Evolutionary conservation across 345 rosid genomes (phyloP), one percentile per base, ranked within the genome.

Genomic region (Durio zibethinus): DNA sequence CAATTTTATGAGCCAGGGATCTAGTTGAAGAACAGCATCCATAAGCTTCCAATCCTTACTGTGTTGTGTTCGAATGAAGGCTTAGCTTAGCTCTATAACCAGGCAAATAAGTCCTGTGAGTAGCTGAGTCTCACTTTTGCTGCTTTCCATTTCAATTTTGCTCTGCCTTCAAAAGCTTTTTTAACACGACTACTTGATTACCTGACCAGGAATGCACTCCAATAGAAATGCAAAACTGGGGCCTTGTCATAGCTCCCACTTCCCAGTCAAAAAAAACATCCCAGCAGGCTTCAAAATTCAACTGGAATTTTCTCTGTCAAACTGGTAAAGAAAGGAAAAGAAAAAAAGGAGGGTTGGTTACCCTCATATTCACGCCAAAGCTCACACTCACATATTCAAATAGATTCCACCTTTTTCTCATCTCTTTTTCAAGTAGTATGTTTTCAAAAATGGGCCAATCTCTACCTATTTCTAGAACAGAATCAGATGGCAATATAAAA

Each of bases 401-500:
- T 65, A 57, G 78, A 87, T 79, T 84, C 85, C 81, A 86, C 72
- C 81, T 33, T 15, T 38, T 68, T 27, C 27, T 43, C 10, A 2
- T 54, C 35, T 48, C 11, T 76, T 29, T 33, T 2, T 43, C 56
- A 35, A 50, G 18, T 18, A 16, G 54, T n/a, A n/a, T 56, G 64
- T 38, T 61, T 20, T 8, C 16, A 21, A 47, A 42, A 50, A 36
- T 31, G 40, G 78, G 63, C 54, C 60, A 23, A n/a, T 56, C 57
- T 61, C 29, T 31, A 4, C 12, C 27, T 50, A 50, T 33, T 68
- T 21, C 64, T 31, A 5, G 43, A 74, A 78, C 68, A 61, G 81
- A 78, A 81, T 77, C 80, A 78, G 35, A 76, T 61, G 82, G 81
- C 80, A 62, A 80, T n/a, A 70, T 80, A 79, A 82, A 84, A 21